phyloP scores from a whole-genome alignment of 108 stramenopile species.

The Skeletonema costatum region DNA sequence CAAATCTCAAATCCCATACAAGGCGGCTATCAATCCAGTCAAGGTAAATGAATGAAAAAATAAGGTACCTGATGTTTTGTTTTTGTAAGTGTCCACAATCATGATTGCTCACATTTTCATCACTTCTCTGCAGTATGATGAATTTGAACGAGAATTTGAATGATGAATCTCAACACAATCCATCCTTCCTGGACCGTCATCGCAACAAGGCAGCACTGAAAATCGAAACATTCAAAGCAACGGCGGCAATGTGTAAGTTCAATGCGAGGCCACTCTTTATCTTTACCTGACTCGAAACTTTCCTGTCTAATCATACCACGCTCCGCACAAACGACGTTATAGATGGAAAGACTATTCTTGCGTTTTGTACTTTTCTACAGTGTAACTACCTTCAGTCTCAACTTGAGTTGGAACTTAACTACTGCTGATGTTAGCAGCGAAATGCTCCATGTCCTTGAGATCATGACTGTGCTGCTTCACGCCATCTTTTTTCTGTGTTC shows the following conservation, averaged over 20 bases:
- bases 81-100: neutral
- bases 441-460: constrained; percentile 10
- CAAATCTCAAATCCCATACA: neutral
- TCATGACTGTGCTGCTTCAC: constrained; percentile 42
- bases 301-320: neutral
- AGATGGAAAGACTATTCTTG: constrained; percentile 32
- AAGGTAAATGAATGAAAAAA: neutral
- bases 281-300: constrained; percentile 7
- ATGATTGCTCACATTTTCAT: neutral
- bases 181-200: neutral
- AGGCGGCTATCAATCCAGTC: neutral
- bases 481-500: constrained; percentile 19
- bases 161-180: neutral
- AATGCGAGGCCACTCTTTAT: neutral
- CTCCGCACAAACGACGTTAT: constrained; percentile 7
- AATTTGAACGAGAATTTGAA: neutral
- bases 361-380: constrained; percentile 29
- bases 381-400: constrained; percentile 26
- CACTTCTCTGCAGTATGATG: neutral
- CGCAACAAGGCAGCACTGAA: neutral
- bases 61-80: neutral
- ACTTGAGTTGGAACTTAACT: constrained; percentile 45
- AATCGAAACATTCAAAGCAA: neutral
- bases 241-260: neutral
- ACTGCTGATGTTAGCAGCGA: constrained; percentile 27